Percentiles rank a stretch among this genome's conserved stretches.
These are phyloP conservation scores for Saccharomycopsis schoenii DNA, from an alignment of 805 yeast species.

Conservation along the genomic window DNA sequence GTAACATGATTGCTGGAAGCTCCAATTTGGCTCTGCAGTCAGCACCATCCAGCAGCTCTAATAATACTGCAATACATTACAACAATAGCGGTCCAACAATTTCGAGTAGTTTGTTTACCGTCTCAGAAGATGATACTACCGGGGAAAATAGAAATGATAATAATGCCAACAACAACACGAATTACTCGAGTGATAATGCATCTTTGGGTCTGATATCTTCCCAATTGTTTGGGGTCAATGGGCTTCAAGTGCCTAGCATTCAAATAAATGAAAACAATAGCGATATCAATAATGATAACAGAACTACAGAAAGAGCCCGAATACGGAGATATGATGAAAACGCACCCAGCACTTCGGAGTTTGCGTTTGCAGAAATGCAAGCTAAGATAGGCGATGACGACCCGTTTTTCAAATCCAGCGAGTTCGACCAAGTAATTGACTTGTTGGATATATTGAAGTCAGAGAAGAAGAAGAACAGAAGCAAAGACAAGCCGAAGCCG, in stretches of 20 bases:
- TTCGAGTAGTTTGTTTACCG: not conserved
- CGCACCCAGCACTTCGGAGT: not conserved
- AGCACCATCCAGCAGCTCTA: not conserved
- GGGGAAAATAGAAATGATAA: not conserved
- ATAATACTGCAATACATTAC: not conserved
- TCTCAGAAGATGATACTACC: not conserved
- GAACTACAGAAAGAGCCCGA: not conserved
- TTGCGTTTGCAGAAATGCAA: slow-evolving; percentile 9
- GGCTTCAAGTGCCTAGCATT: not conserved
- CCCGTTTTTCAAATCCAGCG: slow-evolving; percentile 7
- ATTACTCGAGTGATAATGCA: not conserved
- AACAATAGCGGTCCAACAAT: not conserved
- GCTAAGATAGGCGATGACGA: slow-evolving; percentile 10
- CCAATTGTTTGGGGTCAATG: not conserved
- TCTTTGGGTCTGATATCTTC: not conserved
- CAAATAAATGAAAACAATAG: not conserved
- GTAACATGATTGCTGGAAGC: not conserved
- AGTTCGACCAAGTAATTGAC: slow-evolving; percentile 15
- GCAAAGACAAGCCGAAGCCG: not conserved
- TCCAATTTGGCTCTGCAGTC: not conserved
- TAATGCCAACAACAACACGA: not conserved
- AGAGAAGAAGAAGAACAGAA: slow-evolving; percentile 8
- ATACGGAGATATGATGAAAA: too few relatives aligned
- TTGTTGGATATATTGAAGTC: slow-evolving; percentile 5
- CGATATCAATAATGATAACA: not conserved